Evolutionary conservation across 2,329 filamentous ascomycete genomes (phyloP).

Genomic region (Sarocladium kiliense): DNA sequence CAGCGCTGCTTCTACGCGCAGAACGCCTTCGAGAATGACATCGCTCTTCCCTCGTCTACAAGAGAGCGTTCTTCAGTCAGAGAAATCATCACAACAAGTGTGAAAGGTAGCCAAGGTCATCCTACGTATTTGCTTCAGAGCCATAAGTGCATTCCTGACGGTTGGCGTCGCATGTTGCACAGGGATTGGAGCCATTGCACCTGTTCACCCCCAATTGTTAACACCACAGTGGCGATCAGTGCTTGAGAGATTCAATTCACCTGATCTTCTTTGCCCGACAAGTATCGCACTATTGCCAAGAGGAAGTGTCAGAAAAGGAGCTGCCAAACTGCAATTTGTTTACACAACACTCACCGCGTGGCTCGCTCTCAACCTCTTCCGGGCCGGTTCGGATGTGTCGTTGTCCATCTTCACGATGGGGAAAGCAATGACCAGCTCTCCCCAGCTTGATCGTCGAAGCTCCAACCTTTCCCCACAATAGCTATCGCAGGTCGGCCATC

Average conservation of each 20-base stretch:
- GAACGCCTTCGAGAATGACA: constrained; percentile 43
- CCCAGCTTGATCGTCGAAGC: neutral
- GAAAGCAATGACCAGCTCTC: neutral
- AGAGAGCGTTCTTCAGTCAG: neutral
- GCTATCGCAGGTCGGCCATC: neutral
- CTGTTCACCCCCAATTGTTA: constrained; percentile 18
- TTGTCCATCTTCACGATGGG: constrained; percentile 17
- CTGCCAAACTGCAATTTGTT: neutral
- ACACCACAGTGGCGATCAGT: neutral
- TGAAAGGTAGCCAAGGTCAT: too few relatives aligned
- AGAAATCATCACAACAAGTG: too few relatives aligned
- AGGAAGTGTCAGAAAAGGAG: neutral
- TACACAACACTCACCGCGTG: constrained; percentile 30
- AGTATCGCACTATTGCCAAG: constrained; percentile 34
- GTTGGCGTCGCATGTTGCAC: constrained; percentile 30
- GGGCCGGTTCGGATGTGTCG: constrained; percentile 23
- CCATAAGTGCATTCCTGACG: constrained; percentile 36
- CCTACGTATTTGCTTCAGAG: constrained; percentile 34
- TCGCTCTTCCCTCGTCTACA: constrained; percentile 43
- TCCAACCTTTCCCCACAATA: neutral
- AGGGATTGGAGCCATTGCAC: constrained; percentile 43
- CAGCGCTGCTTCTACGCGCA: constrained; percentile 41
- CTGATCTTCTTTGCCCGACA: constrained; percentile 43
- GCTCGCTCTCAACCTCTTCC: constrained; percentile 36
- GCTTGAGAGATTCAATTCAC: constrained; percentile 17